Base-by-base conservation (phyloP, 306 rosid species). In the Lagenaria siceraria region DNA sequence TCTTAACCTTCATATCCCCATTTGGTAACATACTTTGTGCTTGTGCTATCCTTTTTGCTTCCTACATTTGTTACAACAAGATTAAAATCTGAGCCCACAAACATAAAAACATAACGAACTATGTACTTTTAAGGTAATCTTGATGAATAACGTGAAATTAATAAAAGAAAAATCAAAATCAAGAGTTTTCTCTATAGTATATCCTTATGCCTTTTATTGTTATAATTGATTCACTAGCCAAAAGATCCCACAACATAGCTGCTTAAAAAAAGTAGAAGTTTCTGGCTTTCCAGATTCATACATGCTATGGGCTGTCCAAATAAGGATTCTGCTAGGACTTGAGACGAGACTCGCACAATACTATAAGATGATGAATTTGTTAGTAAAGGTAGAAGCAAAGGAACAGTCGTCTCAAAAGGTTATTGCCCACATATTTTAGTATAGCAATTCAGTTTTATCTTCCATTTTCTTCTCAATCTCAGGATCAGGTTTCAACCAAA, bases 1-100 rank as follows among this genome's bases (percentile, higher is more conserved):
- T 43, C 80, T 91, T 86, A 72, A 90, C 91, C 87, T 92, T 91
- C 85, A 83, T 78, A 81, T 94, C 97, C 77, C 98, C 98, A 82
- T 94, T 91, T 36, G 96, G 90, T 19, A 91, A 81, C 73, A 49
- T 83, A 81, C 83, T 89, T 71, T 90, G 98, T 56, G 93, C 86
- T 76, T 91, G 97, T 22, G 91, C 92, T 54, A 84, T 85, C 75
- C 92, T 89, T 84, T 94, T 91, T 78, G 81, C 60, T 81, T 94
- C 97, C 98, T 94, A 89, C 82, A 87, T 51, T 36, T 61, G 22
- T 40, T 22, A 11, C 35, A 42, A 68, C 75, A 22, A 69, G 31
- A 11, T 42, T 69, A 69, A 43, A 43, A 25, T 43, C 14, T 24
- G 27, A 29, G 43, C 61, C 22, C 40, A 72, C 15, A 8, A 29